phyloP scores from a whole-genome alignment of 2,329 filamentous ascomycete species.

The Scedosporium apiospermum region DNA sequence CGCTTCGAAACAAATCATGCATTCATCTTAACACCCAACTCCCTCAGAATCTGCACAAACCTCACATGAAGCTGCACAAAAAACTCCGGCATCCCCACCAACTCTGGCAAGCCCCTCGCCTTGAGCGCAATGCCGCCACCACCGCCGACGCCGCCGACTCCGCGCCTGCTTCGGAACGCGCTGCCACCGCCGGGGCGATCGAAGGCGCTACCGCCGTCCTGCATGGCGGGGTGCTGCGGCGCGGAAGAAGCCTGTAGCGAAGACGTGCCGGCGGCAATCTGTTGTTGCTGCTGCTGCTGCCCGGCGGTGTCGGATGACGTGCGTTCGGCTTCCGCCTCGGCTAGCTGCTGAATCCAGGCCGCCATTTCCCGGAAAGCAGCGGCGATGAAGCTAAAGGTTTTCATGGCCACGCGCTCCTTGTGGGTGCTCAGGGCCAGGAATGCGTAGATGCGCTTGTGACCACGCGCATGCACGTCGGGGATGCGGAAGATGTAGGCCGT shows the following conservation, averaged over 20 bases:
- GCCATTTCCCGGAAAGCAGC: slow-evolving; percentile 55
- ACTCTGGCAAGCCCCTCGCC: slow-evolving; percentile 53
- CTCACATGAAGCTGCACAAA: slow-evolving; percentile 57
- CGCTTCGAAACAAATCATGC: slow-evolving; percentile 22
- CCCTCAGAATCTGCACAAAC: slow-evolving; percentile 54
- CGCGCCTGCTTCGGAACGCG: slow-evolving; percentile 16
- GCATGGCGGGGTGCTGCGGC: neutral
- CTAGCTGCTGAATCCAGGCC: slow-evolving; percentile 55
- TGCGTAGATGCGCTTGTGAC: slow-evolving; percentile 60
- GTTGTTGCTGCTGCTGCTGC: slow-evolving; percentile 10
- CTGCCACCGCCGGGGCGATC: slow-evolving; percentile 24
- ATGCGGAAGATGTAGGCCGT: slow-evolving; percentile 64
- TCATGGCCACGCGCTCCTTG: slow-evolving; percentile 55
- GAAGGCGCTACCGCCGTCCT: slow-evolving; percentile 19
- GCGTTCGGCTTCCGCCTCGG: slow-evolving; percentile 53
- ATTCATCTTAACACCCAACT: slow-evolving; percentile 45
- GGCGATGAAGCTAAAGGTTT: slow-evolving; percentile 53
- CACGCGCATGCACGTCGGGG: slow-evolving; percentile 56
- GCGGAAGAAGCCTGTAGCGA: neutral
- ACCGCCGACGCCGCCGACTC: slow-evolving; percentile 45
- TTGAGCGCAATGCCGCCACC: slow-evolving; percentile 47
- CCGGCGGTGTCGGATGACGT: slow-evolving; percentile 18
- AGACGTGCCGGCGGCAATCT: slow-evolving; percentile 16
- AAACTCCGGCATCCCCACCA: slow-evolving; percentile 58
- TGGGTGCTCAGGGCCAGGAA: slow-evolving; percentile 57